These are phyloP conservation scores for Hymenoscyphus infarciens DNA, from an alignment of 2,329 filamentous ascomycete genomes.

Conservation along the genomic window DNA sequence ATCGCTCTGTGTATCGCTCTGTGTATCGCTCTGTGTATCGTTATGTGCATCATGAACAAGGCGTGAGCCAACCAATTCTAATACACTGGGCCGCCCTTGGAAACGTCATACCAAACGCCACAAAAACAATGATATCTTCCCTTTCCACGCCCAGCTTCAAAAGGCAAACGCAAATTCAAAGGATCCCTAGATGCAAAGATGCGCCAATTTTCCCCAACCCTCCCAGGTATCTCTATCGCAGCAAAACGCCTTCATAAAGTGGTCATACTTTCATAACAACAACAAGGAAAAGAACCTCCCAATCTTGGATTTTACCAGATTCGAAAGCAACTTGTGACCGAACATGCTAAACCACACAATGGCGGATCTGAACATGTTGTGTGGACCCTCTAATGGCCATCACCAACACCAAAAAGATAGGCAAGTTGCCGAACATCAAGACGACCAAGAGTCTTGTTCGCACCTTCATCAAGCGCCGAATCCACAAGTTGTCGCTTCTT, in stretches of 20 bases:
- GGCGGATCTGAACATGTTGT: neutral
- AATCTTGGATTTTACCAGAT: neutral
- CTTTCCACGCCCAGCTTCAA: neutral
- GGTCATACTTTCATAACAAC: neutral
- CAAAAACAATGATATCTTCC: neutral
- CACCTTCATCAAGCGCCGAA: conserved; percentile 74
- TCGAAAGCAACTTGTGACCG: neutral
- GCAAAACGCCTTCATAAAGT: neutral
- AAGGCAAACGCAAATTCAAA: neutral
- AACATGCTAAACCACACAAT: neutral
- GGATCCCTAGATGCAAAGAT: neutral
- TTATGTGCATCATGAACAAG: neutral
- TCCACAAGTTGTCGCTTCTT: conserved; percentile 75
- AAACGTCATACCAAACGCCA: neutral
- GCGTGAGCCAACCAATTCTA: neutral
- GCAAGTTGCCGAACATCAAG: conserved; percentile 41
- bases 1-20: too few species aligned
- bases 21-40: too few species aligned
- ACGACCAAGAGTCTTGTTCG: conserved; percentile 61
- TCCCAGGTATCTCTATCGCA: neutral
- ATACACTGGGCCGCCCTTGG: neutral
- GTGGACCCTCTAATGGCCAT: neutral
- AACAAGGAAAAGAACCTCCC: neutral
- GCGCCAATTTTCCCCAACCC: neutral
- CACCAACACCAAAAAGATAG: conserved; percentile 31